Evolutionary conservation across 2,329 filamentous ascomycete genomes (phyloP).

Genomic region (Neobulgaria alba): DNA sequence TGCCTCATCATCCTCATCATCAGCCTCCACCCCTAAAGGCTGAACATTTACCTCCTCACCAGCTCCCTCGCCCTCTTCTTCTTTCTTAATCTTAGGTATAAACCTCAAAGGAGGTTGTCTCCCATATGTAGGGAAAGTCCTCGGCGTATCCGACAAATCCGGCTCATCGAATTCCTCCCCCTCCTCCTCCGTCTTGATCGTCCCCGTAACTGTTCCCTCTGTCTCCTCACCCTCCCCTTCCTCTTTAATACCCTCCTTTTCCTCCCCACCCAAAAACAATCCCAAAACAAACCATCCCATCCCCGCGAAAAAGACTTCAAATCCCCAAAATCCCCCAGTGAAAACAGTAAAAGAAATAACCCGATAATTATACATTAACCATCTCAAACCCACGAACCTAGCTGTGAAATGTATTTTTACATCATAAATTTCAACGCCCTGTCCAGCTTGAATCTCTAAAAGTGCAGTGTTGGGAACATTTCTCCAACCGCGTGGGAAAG

Average conservation of each 20-base stretch:
- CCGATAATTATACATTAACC: conserved; percentile 81
- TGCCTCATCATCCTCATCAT: conserved; percentile 41
- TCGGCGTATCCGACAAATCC: conserved; percentile 35
- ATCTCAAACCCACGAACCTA: conserved; percentile 65
- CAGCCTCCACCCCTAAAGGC: conserved; percentile 34
- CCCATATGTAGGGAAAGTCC: conserved; percentile 37
- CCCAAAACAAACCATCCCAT: conserved; percentile 51
- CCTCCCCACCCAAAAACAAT: conserved; percentile 8
- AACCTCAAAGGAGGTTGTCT: conserved; percentile 35
- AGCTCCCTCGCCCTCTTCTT: conserved; percentile 19
- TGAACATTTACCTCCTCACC: conserved; percentile 20
- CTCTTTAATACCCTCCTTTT: conserved; percentile 12
- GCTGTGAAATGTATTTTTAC: conserved; percentile 63
- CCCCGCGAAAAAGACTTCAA: conserved; percentile 60
- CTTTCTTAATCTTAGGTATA: conserved; percentile 23
- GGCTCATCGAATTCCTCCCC: conserved; percentile 24
- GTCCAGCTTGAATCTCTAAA: conserved; percentile 37
- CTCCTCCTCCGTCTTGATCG: conserved; percentile 16
- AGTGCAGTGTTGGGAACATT: conserved; percentile 42
- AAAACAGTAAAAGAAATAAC: conserved; percentile 60
- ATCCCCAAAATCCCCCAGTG: conserved; percentile 65
- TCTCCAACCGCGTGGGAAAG: conserved; percentile 42
- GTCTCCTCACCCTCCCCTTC: conserved; percentile 18
- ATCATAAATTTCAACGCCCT: conserved; percentile 68
- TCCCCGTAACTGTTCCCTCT: conserved; percentile 10